Evolutionary conservation across 495 filamentous ascomycete species (phyloP).

Genomic region (Letharia lupina): DNA sequence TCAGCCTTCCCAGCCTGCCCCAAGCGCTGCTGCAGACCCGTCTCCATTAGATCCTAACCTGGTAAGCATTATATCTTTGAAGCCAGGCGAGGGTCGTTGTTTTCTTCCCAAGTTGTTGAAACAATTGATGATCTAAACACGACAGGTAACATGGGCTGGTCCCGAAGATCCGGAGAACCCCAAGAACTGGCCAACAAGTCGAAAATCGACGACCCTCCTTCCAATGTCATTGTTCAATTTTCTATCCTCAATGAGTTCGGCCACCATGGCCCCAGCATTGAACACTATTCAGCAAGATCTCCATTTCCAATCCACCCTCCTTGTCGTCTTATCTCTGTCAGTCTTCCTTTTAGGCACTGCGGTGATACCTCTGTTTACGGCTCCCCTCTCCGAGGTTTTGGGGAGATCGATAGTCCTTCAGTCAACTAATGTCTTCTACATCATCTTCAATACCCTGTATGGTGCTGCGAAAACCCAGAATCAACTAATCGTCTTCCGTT

Average conservation of each 20-base stretch:
- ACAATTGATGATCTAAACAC: not conserved
- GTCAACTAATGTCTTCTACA: constrained; percentile 28
- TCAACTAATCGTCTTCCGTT: constrained; percentile 30
- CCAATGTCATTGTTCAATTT: constrained; percentile 6
- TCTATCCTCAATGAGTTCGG: constrained; percentile 23
- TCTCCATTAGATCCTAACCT: not conserved
- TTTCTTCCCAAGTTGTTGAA: not conserved
- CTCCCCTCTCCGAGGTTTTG: constrained; percentile 33
- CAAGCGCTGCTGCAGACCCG: not conserved
- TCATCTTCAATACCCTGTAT: constrained; percentile 35
- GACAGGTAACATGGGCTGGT: constrained; percentile 46
- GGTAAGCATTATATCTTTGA: not conserved
- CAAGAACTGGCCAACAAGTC: constrained; percentile 44
- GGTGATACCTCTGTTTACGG: constrained; percentile 30
- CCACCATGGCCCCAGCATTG: constrained; percentile 37
- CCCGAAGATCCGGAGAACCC: constrained; percentile 61
- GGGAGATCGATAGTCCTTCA: constrained; percentile 32
- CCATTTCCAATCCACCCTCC: constrained; percentile 1
- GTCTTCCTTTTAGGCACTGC: not conserved
- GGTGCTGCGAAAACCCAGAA: constrained; percentile 28
- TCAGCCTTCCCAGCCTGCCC: not conserved
- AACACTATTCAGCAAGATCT: constrained; percentile 32
- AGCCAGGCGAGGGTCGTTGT: not conserved
- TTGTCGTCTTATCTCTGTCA: not conserved
- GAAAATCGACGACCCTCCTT: constrained; percentile 27